Percentiles rank a stretch among this genome's conserved stretches.
Evolutionary conservation across 345 rosid species (phyloP).

Genomic region (Fremontodendron californicum): DNA sequence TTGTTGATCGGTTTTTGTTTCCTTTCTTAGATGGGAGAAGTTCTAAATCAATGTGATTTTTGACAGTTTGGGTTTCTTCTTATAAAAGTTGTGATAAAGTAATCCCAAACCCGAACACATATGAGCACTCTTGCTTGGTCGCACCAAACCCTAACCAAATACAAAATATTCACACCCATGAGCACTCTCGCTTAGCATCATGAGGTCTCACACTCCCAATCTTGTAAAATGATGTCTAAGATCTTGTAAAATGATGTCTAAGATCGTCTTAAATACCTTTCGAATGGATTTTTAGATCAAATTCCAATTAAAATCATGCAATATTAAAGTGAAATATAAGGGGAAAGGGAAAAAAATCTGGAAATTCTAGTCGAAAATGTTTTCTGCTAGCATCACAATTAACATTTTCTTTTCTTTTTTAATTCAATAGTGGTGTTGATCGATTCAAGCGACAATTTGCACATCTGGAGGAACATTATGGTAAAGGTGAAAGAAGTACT

Average conservation of each 20-base stretch:
- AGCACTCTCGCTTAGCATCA: background rate
- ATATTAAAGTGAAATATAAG: background rate
- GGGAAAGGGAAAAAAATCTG: no score
- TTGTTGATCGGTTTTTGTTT: background rate
- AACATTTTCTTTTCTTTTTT: background rate
- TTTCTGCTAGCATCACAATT: slow-evolving; percentile 1
- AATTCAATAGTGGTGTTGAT: slow-evolving; percentile 78
- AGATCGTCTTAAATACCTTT: background rate
- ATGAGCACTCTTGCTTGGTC: background rate
- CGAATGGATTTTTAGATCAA: background rate
- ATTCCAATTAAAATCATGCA: background rate
- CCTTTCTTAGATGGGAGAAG: background rate
- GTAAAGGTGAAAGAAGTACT: slow-evolving; percentile 74
- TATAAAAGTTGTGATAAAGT: background rate
- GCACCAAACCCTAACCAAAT: background rate
- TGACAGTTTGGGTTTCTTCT: background rate
- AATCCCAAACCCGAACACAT: background rate
- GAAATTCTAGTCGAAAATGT: background rate
- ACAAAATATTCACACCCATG: background rate
- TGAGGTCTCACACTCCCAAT: background rate
- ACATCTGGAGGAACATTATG: slow-evolving; percentile 82
- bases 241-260: background rate
- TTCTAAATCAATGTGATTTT: background rate
- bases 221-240: background rate
- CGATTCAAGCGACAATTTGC: slow-evolving; percentile 99